A percentile compares a stretch with the other conserved stretches of the same genome.
phyloP scores from a whole-genome alignment of 768 basidiomycete genomes.

The Chlorophyllum brunneum region DNA sequence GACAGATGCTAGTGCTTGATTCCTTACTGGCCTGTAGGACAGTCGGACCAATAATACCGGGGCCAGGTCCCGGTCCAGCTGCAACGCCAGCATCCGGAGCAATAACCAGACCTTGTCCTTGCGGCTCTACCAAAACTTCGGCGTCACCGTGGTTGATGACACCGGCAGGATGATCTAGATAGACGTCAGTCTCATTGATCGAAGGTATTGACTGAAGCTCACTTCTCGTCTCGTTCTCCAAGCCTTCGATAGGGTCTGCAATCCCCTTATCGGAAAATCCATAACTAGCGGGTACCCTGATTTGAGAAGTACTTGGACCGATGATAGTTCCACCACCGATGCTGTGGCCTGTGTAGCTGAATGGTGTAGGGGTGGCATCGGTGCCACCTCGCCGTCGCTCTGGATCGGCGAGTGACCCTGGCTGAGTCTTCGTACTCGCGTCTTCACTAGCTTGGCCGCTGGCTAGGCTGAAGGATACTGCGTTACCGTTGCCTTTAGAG shows the following conservation, averaged over 20 bases:
- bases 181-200: not conserved
- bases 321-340: not conserved
- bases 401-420: not conserved
- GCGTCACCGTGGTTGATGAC: constrained; percentile 1
- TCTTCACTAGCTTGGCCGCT: not conserved
- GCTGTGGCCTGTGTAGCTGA: not conserved
- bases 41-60: not conserved
- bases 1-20: not conserved
- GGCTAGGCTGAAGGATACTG: not conserved
- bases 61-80: not conserved
- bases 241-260: not conserved
- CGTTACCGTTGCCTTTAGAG: too few species aligned
- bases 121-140: not conserved
- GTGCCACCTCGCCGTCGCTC: not conserved
- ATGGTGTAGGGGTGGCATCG: not conserved
- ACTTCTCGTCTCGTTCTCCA: not conserved
- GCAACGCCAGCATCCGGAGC: not conserved
- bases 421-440: constrained; percentile 3
- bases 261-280: not conserved
- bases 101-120: not conserved
- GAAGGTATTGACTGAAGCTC: not conserved
- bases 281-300: not conserved
- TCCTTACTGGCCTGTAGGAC: not conserved
- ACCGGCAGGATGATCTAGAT: not conserved
- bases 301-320: not conserved